phyloP scores from a whole-genome alignment of 2,329 filamentous ascomycete species.

The Huntiella bhutanensis region DNA sequence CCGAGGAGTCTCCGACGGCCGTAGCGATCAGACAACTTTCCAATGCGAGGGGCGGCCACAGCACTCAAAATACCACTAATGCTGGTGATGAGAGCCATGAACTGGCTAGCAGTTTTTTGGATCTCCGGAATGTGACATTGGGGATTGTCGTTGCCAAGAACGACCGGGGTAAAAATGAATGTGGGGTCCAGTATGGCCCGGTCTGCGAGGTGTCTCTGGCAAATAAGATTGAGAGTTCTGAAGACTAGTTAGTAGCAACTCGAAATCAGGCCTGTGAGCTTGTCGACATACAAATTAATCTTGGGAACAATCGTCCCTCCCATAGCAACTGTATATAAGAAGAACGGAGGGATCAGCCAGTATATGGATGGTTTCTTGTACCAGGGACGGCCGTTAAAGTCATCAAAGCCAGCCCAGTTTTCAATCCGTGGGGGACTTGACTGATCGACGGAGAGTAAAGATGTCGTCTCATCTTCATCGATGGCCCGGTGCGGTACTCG shows the following conservation, averaged over 20 bases:
- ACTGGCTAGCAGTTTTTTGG: conserved; percentile 55
- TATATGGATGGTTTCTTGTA: conserved; percentile 48
- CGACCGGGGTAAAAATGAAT: conserved; percentile 41
- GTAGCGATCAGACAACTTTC: conserved; percentile 69
- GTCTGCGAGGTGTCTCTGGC: conserved; percentile 51
- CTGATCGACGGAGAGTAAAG: not conserved
- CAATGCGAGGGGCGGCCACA: conserved; percentile 63
- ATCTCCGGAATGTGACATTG: conserved; percentile 69
- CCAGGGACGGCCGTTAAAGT: conserved; percentile 43
- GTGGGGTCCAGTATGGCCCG: conserved; percentile 33
- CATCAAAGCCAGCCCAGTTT: conserved; percentile 31
- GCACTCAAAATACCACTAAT: conserved; percentile 61
- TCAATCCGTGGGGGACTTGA: conserved; percentile 11
- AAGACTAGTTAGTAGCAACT: not conserved
- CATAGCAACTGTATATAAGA: conserved; percentile 68
- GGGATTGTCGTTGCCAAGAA: conserved; percentile 50
- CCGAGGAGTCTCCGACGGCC: conserved; percentile 61
- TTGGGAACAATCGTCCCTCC: conserved; percentile 74
- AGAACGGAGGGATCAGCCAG: conserved; percentile 68
- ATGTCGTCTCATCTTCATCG: not conserved
- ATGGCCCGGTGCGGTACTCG: too few relatives aligned
- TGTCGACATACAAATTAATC: conserved; percentile 46
- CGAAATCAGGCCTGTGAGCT: not conserved
- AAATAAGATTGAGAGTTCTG: conserved; percentile 41
- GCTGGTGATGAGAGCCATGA: conserved; percentile 58